Evolutionary conservation across 441 rosid genomes (phyloP), one percentile per base, ranked within the genome.

Genomic region (Populus tomentosa): DNA sequence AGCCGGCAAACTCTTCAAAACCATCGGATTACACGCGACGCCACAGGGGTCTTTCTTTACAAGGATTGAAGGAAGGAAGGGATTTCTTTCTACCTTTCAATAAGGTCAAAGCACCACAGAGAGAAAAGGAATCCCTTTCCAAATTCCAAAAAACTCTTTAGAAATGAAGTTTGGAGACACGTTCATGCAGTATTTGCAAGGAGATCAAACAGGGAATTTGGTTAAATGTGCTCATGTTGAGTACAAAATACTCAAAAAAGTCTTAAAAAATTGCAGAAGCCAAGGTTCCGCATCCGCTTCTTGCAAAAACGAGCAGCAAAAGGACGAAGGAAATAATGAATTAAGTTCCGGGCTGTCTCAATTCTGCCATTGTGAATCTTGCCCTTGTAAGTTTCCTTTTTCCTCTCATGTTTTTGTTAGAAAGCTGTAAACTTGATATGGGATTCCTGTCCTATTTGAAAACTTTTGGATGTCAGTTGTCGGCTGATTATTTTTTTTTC

Each of bases 131-230:
- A 46, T 13, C 6, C 53, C 53, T 11, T 46, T 13, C 53, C 18
- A 13, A 46, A 46, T 46, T 46, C 53, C 53, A 46, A 3, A 40
- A 46, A 46, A 46, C 53, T 46, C 18, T 46, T 10, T 78, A 50
- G 76, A 85, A 59, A 93, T 95, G 99, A 95, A 93, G 85, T 95
- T 93, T 82, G 99, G 96, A 61, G 98, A 89, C 75, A 84, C 91
- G 26, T 95, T 90, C 56, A 85, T 78, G 79, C 94, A 92, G 82
- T 93, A 90, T 78, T 72, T 90, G 76, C 92, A 77, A 62, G 94
- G 97, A 71, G 94, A 92, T 68, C 89, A 86, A 18, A 90, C 88
- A 66, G 67, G 81, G 85, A 83, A 87, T 78, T 69, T 92, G 64
- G 87, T 84, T 50, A 89, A 88, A 66, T 90, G 86, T 78, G 88